Evolutionary conservation across 495 filamentous ascomycete species (phyloP).

Genomic region (Aspergillus leporis): DNA sequence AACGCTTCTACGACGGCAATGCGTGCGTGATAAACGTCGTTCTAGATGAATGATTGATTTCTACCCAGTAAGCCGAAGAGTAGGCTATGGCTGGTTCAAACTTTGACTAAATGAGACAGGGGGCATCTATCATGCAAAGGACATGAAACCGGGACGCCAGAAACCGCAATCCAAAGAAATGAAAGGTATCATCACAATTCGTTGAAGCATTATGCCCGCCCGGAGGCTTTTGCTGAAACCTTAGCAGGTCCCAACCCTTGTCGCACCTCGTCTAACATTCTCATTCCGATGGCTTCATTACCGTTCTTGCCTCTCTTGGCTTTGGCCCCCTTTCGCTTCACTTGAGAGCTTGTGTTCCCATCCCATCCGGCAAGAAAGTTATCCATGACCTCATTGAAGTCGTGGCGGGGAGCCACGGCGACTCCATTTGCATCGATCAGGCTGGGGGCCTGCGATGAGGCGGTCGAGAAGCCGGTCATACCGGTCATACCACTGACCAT

Average conservation of each 20-base stretch:
- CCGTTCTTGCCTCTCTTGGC: constrained; percentile 76
- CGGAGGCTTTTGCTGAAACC: constrained; percentile 31
- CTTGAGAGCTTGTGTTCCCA: constrained; percentile 64
- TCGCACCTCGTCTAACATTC: constrained; percentile 88
- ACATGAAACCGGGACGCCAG: background rate
- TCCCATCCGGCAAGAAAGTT: constrained; percentile 77
- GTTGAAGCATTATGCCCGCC: constrained; percentile 21
- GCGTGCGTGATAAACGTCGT: background rate
- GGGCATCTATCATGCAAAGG: background rate
- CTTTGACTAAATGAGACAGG: background rate
- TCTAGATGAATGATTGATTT: background rate
- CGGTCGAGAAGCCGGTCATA: constrained; percentile 44
- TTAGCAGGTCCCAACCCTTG: constrained; percentile 74
- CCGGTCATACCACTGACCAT: constrained; percentile 55
- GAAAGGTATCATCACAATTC: constrained; percentile 25
- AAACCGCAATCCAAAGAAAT: constrained; percentile 8
- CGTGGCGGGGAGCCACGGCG: constrained; percentile 56
- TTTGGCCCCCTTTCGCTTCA: constrained; percentile 59
- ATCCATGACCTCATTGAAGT: constrained; percentile 89
- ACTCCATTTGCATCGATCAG: constrained; percentile 40
- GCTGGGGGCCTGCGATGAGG: constrained; percentile 48
- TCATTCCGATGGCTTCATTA: constrained; percentile 75
- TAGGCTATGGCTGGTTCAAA: background rate
- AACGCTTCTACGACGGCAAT: no score
- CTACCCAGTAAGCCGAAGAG: background rate